These are phyloP conservation scores for Colletotrichum sp. DNA, from an alignment of 2,329 filamentous ascomycete species.

Conservation along the genomic window DNA sequence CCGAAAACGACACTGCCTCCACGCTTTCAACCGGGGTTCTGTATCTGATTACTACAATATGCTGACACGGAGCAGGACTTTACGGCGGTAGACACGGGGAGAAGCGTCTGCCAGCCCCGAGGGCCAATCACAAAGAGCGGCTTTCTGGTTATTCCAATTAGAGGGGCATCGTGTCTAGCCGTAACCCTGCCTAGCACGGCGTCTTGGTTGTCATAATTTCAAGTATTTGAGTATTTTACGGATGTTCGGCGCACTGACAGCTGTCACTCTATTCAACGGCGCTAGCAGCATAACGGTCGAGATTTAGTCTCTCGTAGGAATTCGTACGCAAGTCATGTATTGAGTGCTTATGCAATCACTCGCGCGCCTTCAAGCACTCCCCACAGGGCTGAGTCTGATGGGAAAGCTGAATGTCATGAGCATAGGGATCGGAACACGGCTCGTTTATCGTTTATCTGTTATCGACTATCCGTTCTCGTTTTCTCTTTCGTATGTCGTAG, in stretches of 20 bases:
- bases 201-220: background rate
- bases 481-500: background rate
- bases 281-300: background rate
- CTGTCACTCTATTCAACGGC: background rate
- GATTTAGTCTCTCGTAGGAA: background rate
- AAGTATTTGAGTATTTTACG: background rate
- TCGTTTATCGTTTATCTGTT: background rate
- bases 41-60: background rate
- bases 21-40: background rate
- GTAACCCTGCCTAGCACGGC: background rate
- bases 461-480: background rate
- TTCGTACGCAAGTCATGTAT: background rate
- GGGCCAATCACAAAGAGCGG: background rate
- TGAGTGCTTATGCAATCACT: background rate
- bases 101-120: background rate
- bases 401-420: background rate
- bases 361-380: background rate
- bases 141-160: background rate
- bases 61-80: background rate
- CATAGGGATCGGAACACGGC: background rate
- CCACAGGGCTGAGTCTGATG: background rate
- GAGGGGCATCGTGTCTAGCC: background rate
- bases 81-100: background rate
- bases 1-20: slow-evolving; percentile 5
- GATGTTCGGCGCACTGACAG: background rate